phyloP scores from a whole-genome alignment of 345 rosid genomes.

The Trapa incisa region DNA sequence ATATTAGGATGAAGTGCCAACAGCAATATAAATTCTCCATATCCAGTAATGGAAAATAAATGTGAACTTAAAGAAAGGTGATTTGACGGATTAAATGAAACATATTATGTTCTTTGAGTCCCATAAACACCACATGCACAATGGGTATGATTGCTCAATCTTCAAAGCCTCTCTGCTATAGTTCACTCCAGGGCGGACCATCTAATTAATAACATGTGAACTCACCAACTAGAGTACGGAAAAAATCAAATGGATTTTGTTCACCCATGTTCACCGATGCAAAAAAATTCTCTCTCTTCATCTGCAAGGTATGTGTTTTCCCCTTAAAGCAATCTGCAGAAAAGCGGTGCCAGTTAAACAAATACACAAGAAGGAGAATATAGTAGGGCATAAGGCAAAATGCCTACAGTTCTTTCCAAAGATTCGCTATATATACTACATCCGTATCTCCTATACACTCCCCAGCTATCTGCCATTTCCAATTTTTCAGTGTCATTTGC shows the following conservation, averaged over 20 bases:
- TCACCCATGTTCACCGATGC: constrained; percentile 45
- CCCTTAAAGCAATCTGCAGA: constrained; percentile 29
- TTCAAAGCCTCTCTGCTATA: neutral
- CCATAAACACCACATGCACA: neutral
- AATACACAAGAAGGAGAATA: constrained; percentile 5
- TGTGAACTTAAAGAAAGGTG: neutral
- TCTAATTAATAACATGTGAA: neutral
- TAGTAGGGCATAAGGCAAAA: neutral
- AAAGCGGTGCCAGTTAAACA: constrained; percentile 17
- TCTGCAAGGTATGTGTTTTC: constrained; percentile 30
- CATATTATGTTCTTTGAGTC: no score
- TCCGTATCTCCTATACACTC: neutral
- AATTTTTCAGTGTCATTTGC: neutral
- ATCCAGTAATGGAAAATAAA: neutral
- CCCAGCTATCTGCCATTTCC: neutral
- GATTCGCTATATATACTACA: neutral
- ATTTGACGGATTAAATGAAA: no score
- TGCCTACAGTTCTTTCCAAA: neutral
- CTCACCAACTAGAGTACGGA: constrained; percentile 55
- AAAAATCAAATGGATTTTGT: constrained; percentile 60
- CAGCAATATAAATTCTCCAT: neutral
- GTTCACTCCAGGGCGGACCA: neutral
- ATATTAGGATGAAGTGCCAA: neutral
- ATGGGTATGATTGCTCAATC: neutral
- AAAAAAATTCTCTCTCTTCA: constrained; percentile 35